Conservation (phyloP, 108 stramenopile species). For the Skeletonema marinoi region DNA sequence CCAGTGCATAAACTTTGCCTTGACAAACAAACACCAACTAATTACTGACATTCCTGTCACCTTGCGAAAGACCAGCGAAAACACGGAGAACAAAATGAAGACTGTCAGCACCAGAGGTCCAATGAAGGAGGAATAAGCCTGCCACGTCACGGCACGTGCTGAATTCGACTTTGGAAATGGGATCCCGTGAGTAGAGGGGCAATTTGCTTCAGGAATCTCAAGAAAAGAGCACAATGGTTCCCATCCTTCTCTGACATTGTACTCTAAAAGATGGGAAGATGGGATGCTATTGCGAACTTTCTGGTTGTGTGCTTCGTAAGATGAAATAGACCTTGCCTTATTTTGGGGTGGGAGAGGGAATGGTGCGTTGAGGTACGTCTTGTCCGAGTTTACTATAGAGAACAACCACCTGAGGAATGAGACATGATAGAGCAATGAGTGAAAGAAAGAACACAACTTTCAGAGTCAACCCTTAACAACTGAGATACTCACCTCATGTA, state of each 20-base stretch:
- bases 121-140: constrained; percentile 57
- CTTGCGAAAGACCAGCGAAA: constrained; percentile 49
- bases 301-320: constrained; percentile 74
- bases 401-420: constrained; percentile 62
- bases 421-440: not conserved
- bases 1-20: constrained; percentile 6
- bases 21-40: constrained; percentile 45
- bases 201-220: constrained; percentile 49
- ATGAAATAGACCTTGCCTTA: constrained; percentile 55
- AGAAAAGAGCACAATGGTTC: constrained; percentile 78
- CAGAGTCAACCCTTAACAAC: not conserved
- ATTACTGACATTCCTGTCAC: constrained; percentile 57
- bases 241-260: constrained; percentile 77
- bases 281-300: constrained; percentile 63
- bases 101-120: constrained; percentile 49
- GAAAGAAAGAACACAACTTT: not conserved
- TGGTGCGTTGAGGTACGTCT: constrained; percentile 47
- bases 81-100: constrained; percentile 53
- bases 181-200: constrained; percentile 54
- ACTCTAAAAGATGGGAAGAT: constrained; percentile 64
- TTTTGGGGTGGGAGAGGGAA: constrained; percentile 68
- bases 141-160: constrained; percentile 62
- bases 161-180: constrained; percentile 81
- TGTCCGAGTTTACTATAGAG: constrained; percentile 71
- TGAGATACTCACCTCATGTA: constrained; percentile 55